A percentile compares a stretch with the other conserved stretches of the same genome.
These are phyloP conservation scores for Daedaleopsis sinensis DNA, from an alignment of 768 basidiomycete species.

Conservation along the genomic window DNA sequence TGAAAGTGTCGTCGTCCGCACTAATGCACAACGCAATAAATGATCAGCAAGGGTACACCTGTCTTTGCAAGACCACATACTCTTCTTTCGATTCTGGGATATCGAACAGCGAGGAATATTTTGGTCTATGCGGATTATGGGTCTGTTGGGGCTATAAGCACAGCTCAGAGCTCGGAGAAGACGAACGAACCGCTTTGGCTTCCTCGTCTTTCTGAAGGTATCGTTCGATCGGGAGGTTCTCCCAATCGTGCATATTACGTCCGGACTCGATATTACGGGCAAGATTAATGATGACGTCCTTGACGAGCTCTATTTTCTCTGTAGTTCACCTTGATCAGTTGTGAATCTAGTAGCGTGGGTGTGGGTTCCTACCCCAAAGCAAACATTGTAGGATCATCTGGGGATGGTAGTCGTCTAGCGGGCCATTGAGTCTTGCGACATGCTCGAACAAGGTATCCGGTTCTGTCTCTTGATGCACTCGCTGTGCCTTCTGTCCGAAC, in stretches of 20 bases:
- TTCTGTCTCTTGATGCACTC: slow-evolving; percentile 15
- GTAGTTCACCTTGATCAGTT: neutral
- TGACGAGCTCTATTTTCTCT: slow-evolving; percentile 88
- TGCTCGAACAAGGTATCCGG: slow-evolving; percentile 73
- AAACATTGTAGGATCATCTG: slow-evolving; percentile 91
- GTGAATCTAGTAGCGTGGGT: neutral
- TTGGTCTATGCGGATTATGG: slow-evolving; percentile 33
- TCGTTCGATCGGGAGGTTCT: slow-evolving; percentile 58
- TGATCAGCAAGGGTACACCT: neutral
- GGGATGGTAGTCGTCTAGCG: slow-evolving; percentile 90
- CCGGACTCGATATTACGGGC: slow-evolving; percentile 46
- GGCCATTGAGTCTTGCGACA: slow-evolving; percentile 83
- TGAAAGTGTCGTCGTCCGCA: slow-evolving; percentile 58
- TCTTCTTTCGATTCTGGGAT: slow-evolving; percentile 43
- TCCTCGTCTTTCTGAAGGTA: slow-evolving; percentile 45
- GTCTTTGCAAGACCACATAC: slow-evolving; percentile 39
- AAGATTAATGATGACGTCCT: slow-evolving; percentile 76
- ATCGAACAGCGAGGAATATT: slow-evolving; percentile 59
- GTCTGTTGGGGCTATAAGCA: neutral
- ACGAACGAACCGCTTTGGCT: slow-evolving; percentile 18
- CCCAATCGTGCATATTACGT: slow-evolving; percentile 39
- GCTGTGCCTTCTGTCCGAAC: slow-evolving; percentile 54
- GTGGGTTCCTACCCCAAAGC: slow-evolving; percentile 72
- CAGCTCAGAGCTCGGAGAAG: neutral
- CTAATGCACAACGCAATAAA: slow-evolving; percentile 34